Conservation (phyloP, 2,329 filamentous ascomycete genomes). For the Pseudomassariella vexata region DNA sequence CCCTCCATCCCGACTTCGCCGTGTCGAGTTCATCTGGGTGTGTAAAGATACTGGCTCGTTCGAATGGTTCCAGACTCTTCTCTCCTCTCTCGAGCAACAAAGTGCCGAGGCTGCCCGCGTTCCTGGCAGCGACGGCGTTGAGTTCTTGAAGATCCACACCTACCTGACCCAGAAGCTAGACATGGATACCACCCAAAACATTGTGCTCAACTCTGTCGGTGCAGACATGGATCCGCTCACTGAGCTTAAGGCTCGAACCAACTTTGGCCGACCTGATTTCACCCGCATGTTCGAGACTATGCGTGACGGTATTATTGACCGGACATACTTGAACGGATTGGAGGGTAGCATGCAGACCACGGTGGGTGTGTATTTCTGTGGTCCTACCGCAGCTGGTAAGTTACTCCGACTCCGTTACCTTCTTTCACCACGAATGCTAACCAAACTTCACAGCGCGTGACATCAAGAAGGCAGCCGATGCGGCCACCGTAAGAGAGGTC, state of each 20-base stretch:
- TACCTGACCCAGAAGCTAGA: constrained; percentile 94
- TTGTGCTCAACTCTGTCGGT: constrained; percentile 92
- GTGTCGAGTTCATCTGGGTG: constrained; percentile 99
- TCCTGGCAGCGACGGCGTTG: constrained; percentile 61
- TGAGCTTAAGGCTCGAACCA: constrained; percentile 81
- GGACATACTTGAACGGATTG: constrained; percentile 78
- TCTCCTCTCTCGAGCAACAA: constrained; percentile 86
- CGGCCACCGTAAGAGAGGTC: constrained; percentile 69
- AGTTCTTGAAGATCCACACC: constrained; percentile 96
- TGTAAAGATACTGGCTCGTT: constrained; percentile 94
- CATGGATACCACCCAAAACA: constrained; percentile 89
- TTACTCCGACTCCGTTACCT: constrained; percentile 10
- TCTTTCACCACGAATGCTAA: constrained; percentile 24
- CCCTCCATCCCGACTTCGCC: constrained; percentile 79
- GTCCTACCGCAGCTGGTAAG: constrained; percentile 66
- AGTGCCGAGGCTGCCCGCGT: constrained; percentile 64
- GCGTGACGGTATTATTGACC: constrained; percentile 80
- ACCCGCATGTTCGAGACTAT: constrained; percentile 71
- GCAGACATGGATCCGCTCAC: constrained; percentile 84
- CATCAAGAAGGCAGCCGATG: constrained; percentile 76
- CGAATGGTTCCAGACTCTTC: constrained; percentile 96
- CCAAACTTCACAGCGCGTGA: constrained; percentile 59
- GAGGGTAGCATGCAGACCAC: constrained; percentile 73
- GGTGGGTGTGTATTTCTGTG: constrained; percentile 97
- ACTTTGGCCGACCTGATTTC: constrained; percentile 94